A percentile compares a stretch with the other conserved stretches of the same genome.
Conservation (phyloP, 768 basidiomycete species). For the Artomyces pyxidatus region DNA sequence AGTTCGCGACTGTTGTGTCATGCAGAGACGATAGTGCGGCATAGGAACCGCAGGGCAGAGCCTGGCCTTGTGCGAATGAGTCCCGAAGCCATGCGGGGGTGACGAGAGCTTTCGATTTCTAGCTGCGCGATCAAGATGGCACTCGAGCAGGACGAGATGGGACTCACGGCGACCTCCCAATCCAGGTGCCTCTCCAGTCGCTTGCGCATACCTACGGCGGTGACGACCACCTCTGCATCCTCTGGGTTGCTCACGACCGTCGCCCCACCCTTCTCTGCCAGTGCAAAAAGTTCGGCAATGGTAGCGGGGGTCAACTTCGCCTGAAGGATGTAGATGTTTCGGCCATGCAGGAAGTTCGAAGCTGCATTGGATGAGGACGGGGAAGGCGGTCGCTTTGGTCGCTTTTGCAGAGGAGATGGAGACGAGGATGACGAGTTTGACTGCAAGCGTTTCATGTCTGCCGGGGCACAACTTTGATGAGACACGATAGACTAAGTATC, state of each 20-base stretch:
- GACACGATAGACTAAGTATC: too few species aligned
- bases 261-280: slow-evolving; percentile 22
- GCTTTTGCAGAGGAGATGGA: too few species aligned
- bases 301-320: slow-evolving; percentile 21
- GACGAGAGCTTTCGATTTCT: slow-evolving; percentile 63
- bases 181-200: slow-evolving; percentile 63
- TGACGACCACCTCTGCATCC: slow-evolving; percentile 59
- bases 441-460: too few species aligned
- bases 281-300: slow-evolving; percentile 21
- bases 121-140: slow-evolving; percentile 1
- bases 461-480: too few species aligned
- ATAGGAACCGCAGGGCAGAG: slow-evolving; percentile 47
- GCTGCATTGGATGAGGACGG: neutral
- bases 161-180: slow-evolving; percentile 57
- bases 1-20: slow-evolving; percentile 36
- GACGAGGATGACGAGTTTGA: too few species aligned
- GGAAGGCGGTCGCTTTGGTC: too few species aligned
- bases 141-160: neutral
- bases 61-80: slow-evolving; percentile 36
- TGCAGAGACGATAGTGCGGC: slow-evolving; percentile 46
- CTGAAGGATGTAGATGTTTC: slow-evolving; percentile 10
- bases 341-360: neutral
- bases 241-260: slow-evolving; percentile 31
- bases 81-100: slow-evolving; percentile 65
- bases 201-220: slow-evolving; percentile 54